Evolutionary conservation across 352 stramenopile genomes (phyloP).

Genomic region (Globisporangium sylvaticum): DNA sequence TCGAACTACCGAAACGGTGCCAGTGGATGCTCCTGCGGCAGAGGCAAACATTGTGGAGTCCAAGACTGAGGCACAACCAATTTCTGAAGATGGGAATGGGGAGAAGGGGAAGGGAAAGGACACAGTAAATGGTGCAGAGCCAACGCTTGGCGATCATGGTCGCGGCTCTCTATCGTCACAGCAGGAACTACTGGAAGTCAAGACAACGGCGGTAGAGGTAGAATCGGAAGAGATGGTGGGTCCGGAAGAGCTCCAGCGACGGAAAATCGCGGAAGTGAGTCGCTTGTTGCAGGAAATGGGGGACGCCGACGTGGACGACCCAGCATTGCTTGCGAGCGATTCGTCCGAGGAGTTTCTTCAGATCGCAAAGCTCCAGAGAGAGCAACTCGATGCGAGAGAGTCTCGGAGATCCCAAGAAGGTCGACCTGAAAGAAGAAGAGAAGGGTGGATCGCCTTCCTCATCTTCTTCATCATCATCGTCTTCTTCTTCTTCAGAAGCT

Average conservation of each 20-base stretch:
- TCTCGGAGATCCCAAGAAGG: neutral
- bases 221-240: neutral
- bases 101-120: neutral
- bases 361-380: constrained; percentile 13
- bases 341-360: constrained; percentile 34
- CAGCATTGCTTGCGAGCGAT: constrained; percentile 21
- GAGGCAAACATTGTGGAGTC: neutral
- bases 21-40: neutral
- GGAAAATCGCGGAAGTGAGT: constrained; percentile 19
- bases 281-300: constrained; percentile 23
- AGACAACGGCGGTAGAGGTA: no score
- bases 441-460: neutral
- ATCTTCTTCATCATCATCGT: neutral
- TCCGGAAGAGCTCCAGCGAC: constrained; percentile 10
- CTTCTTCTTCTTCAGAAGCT: neutral
- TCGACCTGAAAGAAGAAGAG: no score
- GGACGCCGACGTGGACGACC: constrained; percentile 13
- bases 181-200: neutral
- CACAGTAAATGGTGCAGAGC: neutral
- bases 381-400: neutral
- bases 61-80: neutral
- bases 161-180: neutral
- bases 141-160: neutral
- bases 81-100: neutral
- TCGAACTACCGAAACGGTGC: no score